Conservation (phyloP, 2,329 filamentous ascomycete genomes). For the Massarina eburnea region DNA sequence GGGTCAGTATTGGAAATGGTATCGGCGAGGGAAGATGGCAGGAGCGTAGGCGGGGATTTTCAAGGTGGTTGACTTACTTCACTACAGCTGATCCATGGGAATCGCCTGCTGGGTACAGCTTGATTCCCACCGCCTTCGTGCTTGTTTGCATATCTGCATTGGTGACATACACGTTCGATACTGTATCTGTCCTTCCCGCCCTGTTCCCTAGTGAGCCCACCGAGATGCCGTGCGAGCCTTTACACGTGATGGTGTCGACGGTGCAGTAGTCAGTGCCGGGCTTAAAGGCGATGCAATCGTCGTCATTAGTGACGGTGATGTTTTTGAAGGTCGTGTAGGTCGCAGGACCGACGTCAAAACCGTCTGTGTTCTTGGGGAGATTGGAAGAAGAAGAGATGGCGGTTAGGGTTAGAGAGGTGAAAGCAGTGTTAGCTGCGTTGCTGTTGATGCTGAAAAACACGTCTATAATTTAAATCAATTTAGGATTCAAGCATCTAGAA, state of each 20-base stretch:
- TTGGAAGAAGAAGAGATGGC: conserved; percentile 40
- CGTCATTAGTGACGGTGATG: conserved; percentile 5
- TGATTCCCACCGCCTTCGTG: conserved; percentile 52
- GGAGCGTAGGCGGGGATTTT: too few relatives aligned
- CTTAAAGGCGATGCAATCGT: conserved; percentile 48
- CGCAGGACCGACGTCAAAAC: conserved; percentile 48
- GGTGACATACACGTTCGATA: conserved; percentile 48
- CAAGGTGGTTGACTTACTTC: not conserved
- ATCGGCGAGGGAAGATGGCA: too few relatives aligned
- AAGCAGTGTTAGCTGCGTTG: conserved; percentile 39
- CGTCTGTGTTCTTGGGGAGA: conserved; percentile 36
- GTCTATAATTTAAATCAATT: not conserved
- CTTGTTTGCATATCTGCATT: conserved; percentile 46
- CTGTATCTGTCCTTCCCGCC: conserved; percentile 39
- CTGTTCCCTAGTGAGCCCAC: conserved; percentile 50
- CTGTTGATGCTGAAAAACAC: conserved; percentile 49
- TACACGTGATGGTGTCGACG: conserved; percentile 48
- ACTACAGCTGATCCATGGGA: conserved; percentile 1
- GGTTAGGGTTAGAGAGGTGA: conserved; percentile 41
- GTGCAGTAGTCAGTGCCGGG: conserved; percentile 44
- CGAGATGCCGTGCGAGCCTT: conserved; percentile 53
- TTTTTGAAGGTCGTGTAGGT: conserved; percentile 42
- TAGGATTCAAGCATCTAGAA: too few relatives aligned
- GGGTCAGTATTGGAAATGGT: too few relatives aligned
- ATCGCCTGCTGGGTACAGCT: conserved; percentile 46